Base-by-base conservation (phyloP, 495 filamentous ascomycete genomes). In the Rhypophila decipiens region DNA sequence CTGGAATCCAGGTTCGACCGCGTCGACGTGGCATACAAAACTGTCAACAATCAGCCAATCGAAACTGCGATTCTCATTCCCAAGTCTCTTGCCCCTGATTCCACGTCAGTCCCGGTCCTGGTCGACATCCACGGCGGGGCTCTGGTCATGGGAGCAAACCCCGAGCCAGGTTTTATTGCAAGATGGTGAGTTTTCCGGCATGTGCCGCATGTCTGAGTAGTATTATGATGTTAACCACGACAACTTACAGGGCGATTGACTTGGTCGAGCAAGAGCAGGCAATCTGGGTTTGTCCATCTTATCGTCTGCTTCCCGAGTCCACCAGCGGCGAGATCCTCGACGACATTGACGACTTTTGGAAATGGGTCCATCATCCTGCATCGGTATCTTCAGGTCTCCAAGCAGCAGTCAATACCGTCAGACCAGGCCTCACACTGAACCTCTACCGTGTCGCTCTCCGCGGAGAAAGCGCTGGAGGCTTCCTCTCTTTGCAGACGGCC, bases 251-350 rank as follows among this genome's bases (percentile, higher is more conserved):
- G 27, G 27, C 13, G 7, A 7, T 31, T 13, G 7, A 13, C 7
- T 31, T 31, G 7, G 27, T 13, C 7, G 27, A 31, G 13, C 7
- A 7, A 7, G 13, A 7, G 7, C 4, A 29, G 11, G 50, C 57
- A 10, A 78, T 59, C 53, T 19, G 56, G 37, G 18, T 59, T 31
- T 56, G 50, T 33, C 47, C 53, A 1, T 36, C 37, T 17, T 77
- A 81, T 64, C 74, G 75, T 10, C 66, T 81, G 18, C 29, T 75
- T 8, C 75, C 76, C 23, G 73, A 78, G 44, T 54, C 67, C 22
- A 74, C 52, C 15, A 71, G 72, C 27, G 29, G 58, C 15, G 67
- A 77, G n/a, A 65, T 75, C 49, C 60, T 74, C 42, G 55, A 66
- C 15, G 77, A 81, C 50, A 35, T 79, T 3, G 53, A 61, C 19